These are phyloP conservation scores for Sarocladiaceae sp. DNA, from an alignment of 2,329 filamentous ascomycete genomes.

Conservation along the genomic window DNA sequence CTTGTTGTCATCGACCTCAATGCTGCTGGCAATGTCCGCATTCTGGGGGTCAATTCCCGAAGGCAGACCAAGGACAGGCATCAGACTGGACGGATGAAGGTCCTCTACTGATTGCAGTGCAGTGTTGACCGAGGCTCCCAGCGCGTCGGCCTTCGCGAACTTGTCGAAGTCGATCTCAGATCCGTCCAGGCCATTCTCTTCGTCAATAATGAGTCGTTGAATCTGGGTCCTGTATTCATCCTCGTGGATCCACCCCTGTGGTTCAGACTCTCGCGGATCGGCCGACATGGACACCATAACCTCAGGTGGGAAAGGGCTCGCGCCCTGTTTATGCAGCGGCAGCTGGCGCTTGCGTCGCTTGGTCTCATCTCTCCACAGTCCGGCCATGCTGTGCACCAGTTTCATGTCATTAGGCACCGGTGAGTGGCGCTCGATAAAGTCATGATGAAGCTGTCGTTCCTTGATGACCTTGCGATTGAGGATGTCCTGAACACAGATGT, in stretches of 20 bases:
- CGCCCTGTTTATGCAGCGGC: slow-evolving; percentile 52
- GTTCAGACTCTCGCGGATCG: slow-evolving; percentile 62
- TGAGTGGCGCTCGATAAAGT: slow-evolving; percentile 68
- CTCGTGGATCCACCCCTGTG: slow-evolving; percentile 90
- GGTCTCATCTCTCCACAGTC: slow-evolving; percentile 86
- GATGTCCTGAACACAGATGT: slow-evolving; percentile 84
- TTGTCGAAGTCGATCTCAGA: slow-evolving; percentile 52
- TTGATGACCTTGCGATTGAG: slow-evolving; percentile 71
- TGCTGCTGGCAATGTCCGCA: slow-evolving; percentile 33
- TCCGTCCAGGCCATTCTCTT: slow-evolving; percentile 37
- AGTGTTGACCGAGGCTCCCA: slow-evolving; percentile 62
- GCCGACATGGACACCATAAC: slow-evolving; percentile 85
- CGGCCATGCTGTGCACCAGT: slow-evolving; percentile 88
- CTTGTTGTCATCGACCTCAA: slow-evolving; percentile 60
- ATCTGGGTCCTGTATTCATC: slow-evolving; percentile 70
- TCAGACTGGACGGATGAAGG: slow-evolving; percentile 59
- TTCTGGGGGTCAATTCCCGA: slow-evolving; percentile 16
- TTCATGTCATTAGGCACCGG: slow-evolving; percentile 65
- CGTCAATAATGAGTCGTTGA: slow-evolving; percentile 54
- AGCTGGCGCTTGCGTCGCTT: slow-evolving; percentile 68
- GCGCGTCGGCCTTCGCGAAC: slow-evolving; percentile 51
- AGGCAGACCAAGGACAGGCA: slow-evolving; percentile 32
- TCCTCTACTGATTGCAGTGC: slow-evolving; percentile 80
- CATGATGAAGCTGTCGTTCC: slow-evolving; percentile 75
- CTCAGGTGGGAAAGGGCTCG: slow-evolving; percentile 74